phyloP scores from a whole-genome alignment of 73 alveolate species.

The Paramecium tetraurelia region DNA sequence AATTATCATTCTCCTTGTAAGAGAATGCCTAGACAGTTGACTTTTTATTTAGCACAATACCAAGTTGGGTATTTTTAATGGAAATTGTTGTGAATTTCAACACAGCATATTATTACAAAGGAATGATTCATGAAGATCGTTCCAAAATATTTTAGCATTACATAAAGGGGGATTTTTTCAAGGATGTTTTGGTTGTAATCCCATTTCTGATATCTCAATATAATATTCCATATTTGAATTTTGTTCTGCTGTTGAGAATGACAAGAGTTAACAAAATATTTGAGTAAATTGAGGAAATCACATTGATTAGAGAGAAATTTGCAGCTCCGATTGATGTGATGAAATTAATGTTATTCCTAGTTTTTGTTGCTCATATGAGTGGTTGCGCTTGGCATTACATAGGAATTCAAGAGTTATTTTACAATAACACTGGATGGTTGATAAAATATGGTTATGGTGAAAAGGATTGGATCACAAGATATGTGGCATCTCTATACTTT shows the following conservation, averaged over 20 bases:
- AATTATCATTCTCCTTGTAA: neutral
- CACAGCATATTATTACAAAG: neutral
- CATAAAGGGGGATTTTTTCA: neutral
- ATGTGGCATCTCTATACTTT: neutral
- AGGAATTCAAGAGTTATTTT: neutral
- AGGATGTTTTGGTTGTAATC: neutral
- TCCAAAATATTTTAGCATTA: neutral
- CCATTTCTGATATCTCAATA: neutral
- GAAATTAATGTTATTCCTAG: neutral
- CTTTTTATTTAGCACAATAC: neutral
- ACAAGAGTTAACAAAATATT: neutral
- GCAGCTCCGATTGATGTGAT: constrained; percentile 7
- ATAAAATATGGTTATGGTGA: neutral
- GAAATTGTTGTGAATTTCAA: neutral
- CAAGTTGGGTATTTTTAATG: constrained; percentile 16
- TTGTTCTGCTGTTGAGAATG: neutral
- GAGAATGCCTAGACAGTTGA: neutral
- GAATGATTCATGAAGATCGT: constrained; percentile 19
- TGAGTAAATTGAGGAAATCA: constrained; percentile 3
- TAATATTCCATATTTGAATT: neutral
- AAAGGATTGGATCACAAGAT: constrained; percentile 30
- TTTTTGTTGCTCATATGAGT: constrained; percentile 13
- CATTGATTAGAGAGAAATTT: neutral
- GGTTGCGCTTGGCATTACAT: constrained; percentile 30
- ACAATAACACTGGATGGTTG: constrained; percentile 11